phyloP scores from a whole-genome alignment of 1,139 yeast species.

The Kluyveromyces marxianus region DNA sequence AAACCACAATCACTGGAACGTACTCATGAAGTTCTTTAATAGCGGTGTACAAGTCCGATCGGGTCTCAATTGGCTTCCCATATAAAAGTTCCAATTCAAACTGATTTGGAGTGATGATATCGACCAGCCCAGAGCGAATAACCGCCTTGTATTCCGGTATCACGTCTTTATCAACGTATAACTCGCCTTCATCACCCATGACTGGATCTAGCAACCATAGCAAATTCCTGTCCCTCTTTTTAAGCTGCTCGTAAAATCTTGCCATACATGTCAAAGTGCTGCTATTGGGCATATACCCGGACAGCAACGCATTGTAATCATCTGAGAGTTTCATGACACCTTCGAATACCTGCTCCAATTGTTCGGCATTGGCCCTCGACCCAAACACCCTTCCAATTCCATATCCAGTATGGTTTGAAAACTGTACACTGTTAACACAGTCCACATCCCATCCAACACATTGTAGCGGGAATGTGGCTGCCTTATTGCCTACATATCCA shows the following conservation, averaged over 20 bases:
- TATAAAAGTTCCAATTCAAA: constrained; percentile 58
- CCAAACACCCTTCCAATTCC: constrained; percentile 39
- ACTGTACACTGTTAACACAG: constrained; percentile 53
- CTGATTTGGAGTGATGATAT: constrained; percentile 64
- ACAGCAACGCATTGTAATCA: constrained; percentile 42
- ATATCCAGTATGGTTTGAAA: constrained; percentile 64
- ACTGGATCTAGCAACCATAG: constrained; percentile 62
- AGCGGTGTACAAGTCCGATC: constrained; percentile 36
- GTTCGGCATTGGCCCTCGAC: constrained; percentile 23
- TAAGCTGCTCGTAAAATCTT: constrained; percentile 34
- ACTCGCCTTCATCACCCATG: constrained; percentile 65
- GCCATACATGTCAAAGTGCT: constrained; percentile 36
- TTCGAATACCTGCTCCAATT: constrained; percentile 27
- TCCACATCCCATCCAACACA: constrained; percentile 63
- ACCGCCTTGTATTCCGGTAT: constrained; percentile 44
- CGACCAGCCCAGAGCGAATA: constrained; percentile 38
- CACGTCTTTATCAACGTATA: constrained; percentile 54
- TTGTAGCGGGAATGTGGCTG: constrained; percentile 59
- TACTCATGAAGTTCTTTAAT: constrained; percentile 36
- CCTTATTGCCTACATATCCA: constrained; percentile 61
- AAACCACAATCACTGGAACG: constrained; percentile 28
- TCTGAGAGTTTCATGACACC: constrained; percentile 32
- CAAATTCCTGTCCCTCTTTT: constrained; percentile 18
- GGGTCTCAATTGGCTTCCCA: constrained; percentile 36
- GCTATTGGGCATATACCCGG: constrained; percentile 54